These are phyloP conservation scores for Vicia sativa DNA, from an alignment of 306 rosid species.

Conservation along the genomic window DNA sequence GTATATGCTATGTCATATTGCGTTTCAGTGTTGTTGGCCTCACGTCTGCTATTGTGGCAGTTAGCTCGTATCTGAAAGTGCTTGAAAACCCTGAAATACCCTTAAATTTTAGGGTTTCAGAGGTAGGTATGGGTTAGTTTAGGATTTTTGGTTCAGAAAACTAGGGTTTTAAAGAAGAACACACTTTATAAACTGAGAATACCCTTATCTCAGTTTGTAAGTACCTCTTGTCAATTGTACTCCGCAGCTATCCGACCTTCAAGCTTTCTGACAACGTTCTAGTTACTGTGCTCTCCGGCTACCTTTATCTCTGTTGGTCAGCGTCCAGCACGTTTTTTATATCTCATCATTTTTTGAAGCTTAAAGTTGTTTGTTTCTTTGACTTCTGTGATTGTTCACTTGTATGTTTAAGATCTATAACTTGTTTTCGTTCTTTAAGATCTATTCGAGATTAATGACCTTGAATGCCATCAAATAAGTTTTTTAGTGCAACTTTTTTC, in stretches of 20 bases:
- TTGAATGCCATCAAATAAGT: background rate
- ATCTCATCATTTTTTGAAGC: background rate
- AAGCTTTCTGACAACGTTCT: background rate
- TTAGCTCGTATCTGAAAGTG: background rate
- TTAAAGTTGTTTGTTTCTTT: background rate
- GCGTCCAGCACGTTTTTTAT: background rate
- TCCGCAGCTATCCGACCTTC: background rate
- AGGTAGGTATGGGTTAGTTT: conserved; percentile 8
- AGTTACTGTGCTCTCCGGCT: background rate
- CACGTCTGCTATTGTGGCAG: background rate
- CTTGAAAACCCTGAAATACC: background rate
- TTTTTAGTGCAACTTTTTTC: background rate
- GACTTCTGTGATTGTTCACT: background rate
- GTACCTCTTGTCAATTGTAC: conserved; percentile 1
- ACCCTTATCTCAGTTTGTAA: background rate
- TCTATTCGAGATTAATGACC: background rate
- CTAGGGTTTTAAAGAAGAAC: conserved; percentile 19
- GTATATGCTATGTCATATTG: background rate
- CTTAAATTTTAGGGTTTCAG: conserved; percentile 1
- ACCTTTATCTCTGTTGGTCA: background rate
- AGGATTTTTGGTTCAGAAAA: background rate
- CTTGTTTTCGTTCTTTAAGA: background rate
- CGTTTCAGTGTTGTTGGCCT: background rate
- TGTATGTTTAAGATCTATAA: background rate
- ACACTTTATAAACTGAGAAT: background rate